phyloP scores from a whole-genome alignment of 140 eudicot species.

The Oenanthe javanica region DNA sequence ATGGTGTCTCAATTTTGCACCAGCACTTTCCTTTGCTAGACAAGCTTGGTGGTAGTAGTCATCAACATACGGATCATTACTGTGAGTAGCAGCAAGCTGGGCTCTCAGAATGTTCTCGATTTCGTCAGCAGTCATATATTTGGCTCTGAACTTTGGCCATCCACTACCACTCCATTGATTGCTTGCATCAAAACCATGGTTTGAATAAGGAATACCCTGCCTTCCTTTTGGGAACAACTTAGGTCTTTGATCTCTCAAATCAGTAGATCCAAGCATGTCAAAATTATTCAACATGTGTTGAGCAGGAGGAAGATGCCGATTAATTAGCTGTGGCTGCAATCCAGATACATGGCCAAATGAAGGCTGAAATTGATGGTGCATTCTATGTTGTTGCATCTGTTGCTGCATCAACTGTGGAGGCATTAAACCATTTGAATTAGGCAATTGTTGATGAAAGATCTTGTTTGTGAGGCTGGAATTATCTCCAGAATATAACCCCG shows the following conservation, averaged over 20 bases:
- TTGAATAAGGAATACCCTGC: conserved; percentile 29
- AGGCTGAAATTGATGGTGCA: conserved; percentile 29
- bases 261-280: conserved; percentile 34
- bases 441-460: conserved; percentile 21
- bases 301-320: conserved; percentile 31
- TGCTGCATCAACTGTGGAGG: conserved; percentile 20
- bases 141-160: conserved; percentile 39
- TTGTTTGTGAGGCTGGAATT: conserved; percentile 25
- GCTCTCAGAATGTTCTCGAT: conserved; percentile 41
- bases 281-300: conserved; percentile 39
- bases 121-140: conserved; percentile 45
- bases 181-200: conserved; percentile 29
- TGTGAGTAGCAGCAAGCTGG: conserved; percentile 49
- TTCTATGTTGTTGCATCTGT: conserved; percentile 26
- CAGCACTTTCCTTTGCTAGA: conserved; percentile 36
- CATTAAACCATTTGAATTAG: conserved; percentile 38
- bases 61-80: conserved; percentile 51
- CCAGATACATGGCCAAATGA: conserved; percentile 33
- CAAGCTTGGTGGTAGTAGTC: conserved; percentile 55
- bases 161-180: conserved; percentile 27
- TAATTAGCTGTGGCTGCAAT: conserved; percentile 30
- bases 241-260: conserved; percentile 39
- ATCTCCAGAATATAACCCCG: conserved; percentile 16
- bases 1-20: conserved; percentile 35
- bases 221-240: conserved; percentile 24